Conservation (phyloP, 2,329 filamentous ascomycete species). For the Ophiostoma triangulosporum region DNA sequence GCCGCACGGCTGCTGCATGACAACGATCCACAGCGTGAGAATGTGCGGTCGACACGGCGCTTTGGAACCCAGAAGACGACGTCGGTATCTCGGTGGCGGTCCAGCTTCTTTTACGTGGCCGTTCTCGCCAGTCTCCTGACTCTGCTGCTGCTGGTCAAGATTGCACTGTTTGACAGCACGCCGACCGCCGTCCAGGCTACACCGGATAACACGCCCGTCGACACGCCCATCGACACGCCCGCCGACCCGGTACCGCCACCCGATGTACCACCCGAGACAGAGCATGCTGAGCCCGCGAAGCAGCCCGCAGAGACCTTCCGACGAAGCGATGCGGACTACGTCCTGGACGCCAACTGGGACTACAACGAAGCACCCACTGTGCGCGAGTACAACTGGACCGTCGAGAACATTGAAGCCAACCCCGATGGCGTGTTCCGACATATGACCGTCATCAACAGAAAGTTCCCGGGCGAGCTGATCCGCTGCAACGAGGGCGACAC, state of each 20-base stretch:
- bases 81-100: conserved; percentile 1
- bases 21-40: not conserved
- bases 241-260: not conserved
- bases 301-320: conserved; percentile 17
- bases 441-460: conserved; percentile 55
- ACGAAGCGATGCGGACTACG: conserved; percentile 33
- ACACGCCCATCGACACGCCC: not conserved
- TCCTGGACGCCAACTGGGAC: conserved; percentile 44
- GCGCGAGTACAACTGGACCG: conserved; percentile 47
- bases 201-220: not conserved
- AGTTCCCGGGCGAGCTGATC: conserved; percentile 61
- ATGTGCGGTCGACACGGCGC: not conserved
- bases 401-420: conserved; percentile 46
- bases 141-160: conserved; percentile 12
- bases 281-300: not conserved
- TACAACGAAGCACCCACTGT: conserved; percentile 32
- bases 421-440: conserved; percentile 55
- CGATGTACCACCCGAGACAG: not conserved
- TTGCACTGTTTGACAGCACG: conserved; percentile 8
- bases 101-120: conserved; percentile 1
- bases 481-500: conserved; percentile 62
- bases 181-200: not conserved
- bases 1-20: not conserved
- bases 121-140: conserved; percentile 4
- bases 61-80: not conserved